Base-by-base conservation (phyloP, 2,329 filamentous ascomycete species). In the Botrytis cinerea region DNA sequence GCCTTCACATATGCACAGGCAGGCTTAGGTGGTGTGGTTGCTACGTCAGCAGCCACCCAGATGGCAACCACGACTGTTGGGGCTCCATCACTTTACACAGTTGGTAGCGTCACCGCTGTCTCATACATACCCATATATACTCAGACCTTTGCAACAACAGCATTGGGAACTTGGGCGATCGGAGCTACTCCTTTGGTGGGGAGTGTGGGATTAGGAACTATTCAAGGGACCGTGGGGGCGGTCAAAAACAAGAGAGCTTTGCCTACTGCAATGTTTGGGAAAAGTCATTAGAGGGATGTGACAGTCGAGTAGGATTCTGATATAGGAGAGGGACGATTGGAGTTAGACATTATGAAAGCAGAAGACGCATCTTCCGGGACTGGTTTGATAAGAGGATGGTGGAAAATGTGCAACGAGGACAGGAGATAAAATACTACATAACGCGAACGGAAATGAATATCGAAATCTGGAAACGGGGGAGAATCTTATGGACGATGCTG, bases 71-170 rank as follows among this genome's bases (percentile, higher is more conserved):
- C 62, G 9, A 67, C 62, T 38, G 1, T 28, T 5, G 4, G 8
- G 8, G 60, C 54, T 10, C 62, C 61, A 72, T 74, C 73, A 28
- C 66, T 73, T 25, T 35, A 48, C 7, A 73, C 71, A 5, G 7
- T 40, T 0, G 66, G 16, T 40, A 67, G 66, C 5, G 51, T 67
- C 1, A 73, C 71, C 2, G 54, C 66, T 12, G 57, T 70, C 2
- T 45, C 46, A 25, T 43, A 48, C 10, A 70, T 62, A 35, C 45
- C n/a, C 8, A 28, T 35, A 18, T 78, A 78, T 35, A 80, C 78
- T 32, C 77, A 79, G 73, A 80, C 78, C 2, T 80, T 80, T 76
- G 79, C 79, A 12, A 67, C 72, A 7, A 80, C 79, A 35, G 77
- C 79, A 9, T 68, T 80, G 69, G 79, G 79, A 8, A 77, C 75